These are phyloP conservation scores for Ceratobasidium sp. DNA, from an alignment of 1,284 basidiomycete species.

Conservation along the genomic window DNA sequence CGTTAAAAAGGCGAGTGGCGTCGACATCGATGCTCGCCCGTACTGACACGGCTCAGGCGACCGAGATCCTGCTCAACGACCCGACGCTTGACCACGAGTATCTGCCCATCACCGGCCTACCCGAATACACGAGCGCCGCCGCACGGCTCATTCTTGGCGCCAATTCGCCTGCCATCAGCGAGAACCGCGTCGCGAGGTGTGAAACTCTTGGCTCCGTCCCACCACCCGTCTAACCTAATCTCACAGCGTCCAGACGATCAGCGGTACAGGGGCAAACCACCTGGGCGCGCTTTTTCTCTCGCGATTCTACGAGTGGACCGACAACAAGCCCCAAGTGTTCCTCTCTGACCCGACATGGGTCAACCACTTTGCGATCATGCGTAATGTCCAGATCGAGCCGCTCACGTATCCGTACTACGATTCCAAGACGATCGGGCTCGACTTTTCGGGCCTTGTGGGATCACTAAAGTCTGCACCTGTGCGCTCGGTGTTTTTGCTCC, in stretches of 20 bases:
- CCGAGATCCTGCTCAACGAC: conserved; percentile 71
- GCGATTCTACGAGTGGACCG: conserved; percentile 76
- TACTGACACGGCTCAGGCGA: conserved; percentile 63
- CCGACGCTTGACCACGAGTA: conserved; percentile 90
- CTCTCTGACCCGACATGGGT: conserved; percentile 94
- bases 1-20: conserved; percentile 73
- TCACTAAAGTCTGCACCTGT: conserved; percentile 69
- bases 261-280: conserved; percentile 95
- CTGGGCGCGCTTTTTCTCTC: conserved; percentile 88
- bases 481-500: conserved; percentile 85
- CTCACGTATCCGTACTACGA: conserved; percentile 91
- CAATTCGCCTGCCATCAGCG: conserved; percentile 73
- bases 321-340: conserved; percentile 71
- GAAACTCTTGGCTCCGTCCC: conserved; percentile 1
- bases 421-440: conserved; percentile 85
- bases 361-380: conserved; percentile 91
- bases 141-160: conserved; percentile 82
- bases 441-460: conserved; percentile 75
- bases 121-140: conserved; percentile 79
- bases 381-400: conserved; percentile 80
- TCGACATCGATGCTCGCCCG: conserved; percentile 38
- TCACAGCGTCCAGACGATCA: conserved; percentile 86
- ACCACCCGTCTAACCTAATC: conserved; percentile 11
- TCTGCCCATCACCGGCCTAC: conserved; percentile 86
- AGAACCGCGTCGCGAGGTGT: conserved; percentile 64